Percentiles rank a stretch among this genome's conserved stretches.
Conservation (phyloP, 768 basidiomycete genomes). For the Panellus pusillus region DNA sequence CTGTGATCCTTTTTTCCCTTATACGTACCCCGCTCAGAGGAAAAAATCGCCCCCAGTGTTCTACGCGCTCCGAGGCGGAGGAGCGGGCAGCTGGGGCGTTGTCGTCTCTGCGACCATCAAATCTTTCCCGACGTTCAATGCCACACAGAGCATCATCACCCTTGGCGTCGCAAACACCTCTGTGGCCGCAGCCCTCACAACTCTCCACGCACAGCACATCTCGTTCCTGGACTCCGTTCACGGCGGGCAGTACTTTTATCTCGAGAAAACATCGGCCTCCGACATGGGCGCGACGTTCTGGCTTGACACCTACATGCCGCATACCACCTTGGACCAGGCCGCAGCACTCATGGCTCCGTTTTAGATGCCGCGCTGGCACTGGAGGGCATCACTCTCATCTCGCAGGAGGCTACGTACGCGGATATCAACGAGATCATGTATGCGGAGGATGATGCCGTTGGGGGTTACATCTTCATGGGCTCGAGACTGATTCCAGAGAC, state of each 20-base stretch:
- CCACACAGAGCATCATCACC: slow-evolving; percentile 20
- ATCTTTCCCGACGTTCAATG: slow-evolving; percentile 34
- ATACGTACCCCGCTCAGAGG: not conserved
- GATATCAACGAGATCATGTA: slow-evolving; percentile 16
- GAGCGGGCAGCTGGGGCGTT: slow-evolving; percentile 37
- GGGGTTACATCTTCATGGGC: slow-evolving; percentile 11
- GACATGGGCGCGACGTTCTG: not conserved
- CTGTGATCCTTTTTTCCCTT: not conserved
- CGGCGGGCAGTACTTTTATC: slow-evolving; percentile 31
- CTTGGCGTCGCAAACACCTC: slow-evolving; percentile 20
- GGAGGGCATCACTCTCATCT: slow-evolving; percentile 15
- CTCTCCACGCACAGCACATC: slow-evolving; percentile 33
- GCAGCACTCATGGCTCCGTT: slow-evolving; percentile 23
- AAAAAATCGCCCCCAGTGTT: slow-evolving; percentile 20
- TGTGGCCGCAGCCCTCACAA: slow-evolving; percentile 24
- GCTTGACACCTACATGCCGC: slow-evolving; percentile 26
- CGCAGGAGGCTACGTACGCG: not conserved
- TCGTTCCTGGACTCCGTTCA: slow-evolving; percentile 31
- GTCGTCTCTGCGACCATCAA: slow-evolving; percentile 36
- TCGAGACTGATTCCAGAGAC: slow-evolving; percentile 18
- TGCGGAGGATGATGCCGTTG: slow-evolving; percentile 16
- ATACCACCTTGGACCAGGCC: slow-evolving; percentile 15
- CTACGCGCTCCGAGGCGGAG: slow-evolving; percentile 29
- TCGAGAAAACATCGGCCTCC: slow-evolving; percentile 7
- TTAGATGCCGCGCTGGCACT: slow-evolving; percentile 14